phyloP scores from a whole-genome alignment of 164 flowering plant genomes.

The Stephania yunnanensis region DNA sequence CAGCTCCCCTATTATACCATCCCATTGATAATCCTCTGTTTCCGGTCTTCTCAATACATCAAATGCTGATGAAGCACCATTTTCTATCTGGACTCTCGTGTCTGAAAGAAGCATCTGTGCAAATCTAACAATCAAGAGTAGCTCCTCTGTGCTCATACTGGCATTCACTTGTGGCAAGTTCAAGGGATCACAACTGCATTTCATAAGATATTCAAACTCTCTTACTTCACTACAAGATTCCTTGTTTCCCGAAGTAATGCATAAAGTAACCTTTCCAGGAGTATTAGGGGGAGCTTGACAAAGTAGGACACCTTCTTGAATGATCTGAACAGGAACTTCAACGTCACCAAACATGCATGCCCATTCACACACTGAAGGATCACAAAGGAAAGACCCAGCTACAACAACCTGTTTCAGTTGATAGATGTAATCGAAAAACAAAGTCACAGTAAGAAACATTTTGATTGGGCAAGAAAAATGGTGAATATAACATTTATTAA shows the following conservation, averaged over 20 bases:
- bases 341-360: constrained; percentile 84
- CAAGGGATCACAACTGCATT: constrained; percentile 23
- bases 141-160: constrained; percentile 50
- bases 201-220: constrained; percentile 75
- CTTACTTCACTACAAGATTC: constrained; percentile 86
- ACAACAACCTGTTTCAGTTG: constrained; percentile 59
- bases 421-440: neutral
- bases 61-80: constrained; percentile 25
- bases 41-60: constrained; percentile 23
- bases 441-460: neutral
- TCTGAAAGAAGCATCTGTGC: constrained; percentile 64
- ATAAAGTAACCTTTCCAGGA: constrained; percentile 68
- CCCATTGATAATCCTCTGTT: constrained; percentile 54
- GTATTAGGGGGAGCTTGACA: constrained; percentile 71
- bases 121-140: constrained; percentile 60
- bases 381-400: constrained; percentile 81
- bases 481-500: neutral
- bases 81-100: constrained; percentile 27
- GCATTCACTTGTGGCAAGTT: constrained; percentile 26
- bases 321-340: constrained; percentile 74
- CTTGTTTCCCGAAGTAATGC: constrained; percentile 72
- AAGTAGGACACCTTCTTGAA: constrained; percentile 76
- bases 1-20: constrained; percentile 49
- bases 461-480: neutral
- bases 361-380: constrained; percentile 65